Percentiles rank a stretch among this genome's conserved stretches.
Conservation (phyloP, 1,284 basidiomycete species). For the Rhizoctonia solani region DNA sequence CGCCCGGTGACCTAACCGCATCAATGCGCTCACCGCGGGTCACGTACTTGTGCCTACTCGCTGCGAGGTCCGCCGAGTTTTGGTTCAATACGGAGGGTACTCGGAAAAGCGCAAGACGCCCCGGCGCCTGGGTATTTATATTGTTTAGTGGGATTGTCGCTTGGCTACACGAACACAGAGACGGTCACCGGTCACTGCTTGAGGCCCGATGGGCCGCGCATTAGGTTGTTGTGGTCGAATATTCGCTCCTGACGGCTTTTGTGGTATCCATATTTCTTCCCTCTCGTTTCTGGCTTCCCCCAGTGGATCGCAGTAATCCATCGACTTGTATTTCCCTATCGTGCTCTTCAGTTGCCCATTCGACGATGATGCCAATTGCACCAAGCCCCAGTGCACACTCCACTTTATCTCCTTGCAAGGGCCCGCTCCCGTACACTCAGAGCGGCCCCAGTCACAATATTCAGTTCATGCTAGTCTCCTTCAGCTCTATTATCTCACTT, state of each 20-base stretch:
- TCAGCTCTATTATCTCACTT: conserved; percentile 2
- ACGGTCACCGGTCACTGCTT: conserved; percentile 8
- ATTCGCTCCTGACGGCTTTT: conserved; percentile 26
- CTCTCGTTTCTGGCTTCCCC: conserved; percentile 27
- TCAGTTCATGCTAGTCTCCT: conserved; percentile 19
- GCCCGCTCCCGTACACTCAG: conserved; percentile 33
- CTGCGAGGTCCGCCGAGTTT: conserved; percentile 17
- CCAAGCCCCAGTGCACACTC: conserved; percentile 10
- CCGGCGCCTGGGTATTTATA: conserved; percentile 27
- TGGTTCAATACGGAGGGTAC: conserved; percentile 23
- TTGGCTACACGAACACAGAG: conserved; percentile 32
- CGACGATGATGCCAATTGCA: conserved; percentile 16
- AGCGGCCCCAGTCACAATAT: conserved; percentile 13
- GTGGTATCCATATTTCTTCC: conserved; percentile 9
- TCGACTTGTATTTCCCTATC: conserved; percentile 7
- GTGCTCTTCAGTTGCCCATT: neutral
- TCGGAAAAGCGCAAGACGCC: conserved; percentile 22
- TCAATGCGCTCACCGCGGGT: conserved; percentile 32
- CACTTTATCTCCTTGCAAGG: conserved; percentile 1
- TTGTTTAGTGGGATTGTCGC: conserved; percentile 26
- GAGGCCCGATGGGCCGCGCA: conserved; percentile 11
- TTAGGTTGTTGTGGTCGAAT: neutral
- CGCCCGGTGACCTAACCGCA: conserved; percentile 32
- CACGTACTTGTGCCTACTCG: conserved; percentile 24
- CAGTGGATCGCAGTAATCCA: conserved; percentile 23